These are phyloP conservation scores for Pichia kudriavzevii DNA, from an alignment of 1,139 yeast genomes.

Conservation along the genomic window DNA sequence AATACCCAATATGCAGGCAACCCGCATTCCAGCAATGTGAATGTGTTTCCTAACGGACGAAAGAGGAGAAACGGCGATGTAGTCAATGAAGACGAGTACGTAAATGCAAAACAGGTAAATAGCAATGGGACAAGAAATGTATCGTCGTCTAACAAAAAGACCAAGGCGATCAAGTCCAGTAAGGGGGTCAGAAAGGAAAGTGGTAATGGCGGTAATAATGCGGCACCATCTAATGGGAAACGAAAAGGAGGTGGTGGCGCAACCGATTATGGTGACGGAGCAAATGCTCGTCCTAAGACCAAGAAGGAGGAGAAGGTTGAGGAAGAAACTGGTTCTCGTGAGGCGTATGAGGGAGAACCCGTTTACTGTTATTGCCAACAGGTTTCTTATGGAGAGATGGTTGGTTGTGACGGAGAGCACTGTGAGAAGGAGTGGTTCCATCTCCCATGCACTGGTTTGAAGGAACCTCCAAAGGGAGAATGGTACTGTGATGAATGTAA, in stretches of 20 bases:
- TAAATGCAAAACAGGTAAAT: neutral
- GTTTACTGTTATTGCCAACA: slow-evolving; percentile 94
- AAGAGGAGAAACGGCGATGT: slow-evolving; percentile 1
- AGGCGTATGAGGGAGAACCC: slow-evolving; percentile 45
- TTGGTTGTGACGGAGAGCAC: slow-evolving; percentile 92
- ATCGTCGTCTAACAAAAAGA: neutral
- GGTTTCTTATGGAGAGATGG: slow-evolving; percentile 97
- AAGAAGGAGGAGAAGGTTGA: slow-evolving; percentile 6
- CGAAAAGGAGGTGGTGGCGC: slow-evolving; percentile 1
- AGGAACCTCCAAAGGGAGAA: slow-evolving; percentile 87
- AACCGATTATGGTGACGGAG: slow-evolving; percentile 11
- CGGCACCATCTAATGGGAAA: neutral
- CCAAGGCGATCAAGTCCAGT: neutral
- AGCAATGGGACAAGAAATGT: neutral
- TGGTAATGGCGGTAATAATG: neutral
- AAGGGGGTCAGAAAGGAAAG: slow-evolving; percentile 1
- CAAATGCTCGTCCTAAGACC: slow-evolving; percentile 3
- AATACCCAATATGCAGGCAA: neutral
- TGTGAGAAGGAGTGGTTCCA: slow-evolving; percentile 98
- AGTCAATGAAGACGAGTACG: neutral
- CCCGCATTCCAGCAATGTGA: neutral
- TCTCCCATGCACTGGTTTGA: slow-evolving; percentile 87
- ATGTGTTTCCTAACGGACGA: no score
- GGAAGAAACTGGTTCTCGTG: slow-evolving; percentile 8
- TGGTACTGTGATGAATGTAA: slow-evolving; percentile 95